These are phyloP conservation scores for Bassia scoparia DNA, from an alignment of 148 eudicot genomes.

Conservation along the genomic window DNA sequence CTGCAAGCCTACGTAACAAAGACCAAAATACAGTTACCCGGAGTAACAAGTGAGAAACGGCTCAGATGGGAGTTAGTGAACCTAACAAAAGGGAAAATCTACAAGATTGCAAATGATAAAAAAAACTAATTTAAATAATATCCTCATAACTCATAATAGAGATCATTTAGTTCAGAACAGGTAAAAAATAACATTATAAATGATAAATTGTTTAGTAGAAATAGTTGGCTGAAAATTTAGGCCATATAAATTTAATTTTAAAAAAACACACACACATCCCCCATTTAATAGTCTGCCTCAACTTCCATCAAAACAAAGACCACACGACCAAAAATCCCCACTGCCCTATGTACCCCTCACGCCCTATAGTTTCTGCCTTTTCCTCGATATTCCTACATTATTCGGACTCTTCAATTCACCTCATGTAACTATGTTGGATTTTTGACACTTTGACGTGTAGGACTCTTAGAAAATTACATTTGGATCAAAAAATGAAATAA, in stretches of 20 bases:
- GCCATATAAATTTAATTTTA: no score
- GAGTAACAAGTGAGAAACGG: background rate
- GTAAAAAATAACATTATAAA: background rate
- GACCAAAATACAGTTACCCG: background rate
- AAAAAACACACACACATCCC: no score
- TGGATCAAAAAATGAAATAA: no score
- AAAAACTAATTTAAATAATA: background rate
- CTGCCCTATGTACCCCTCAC: background rate
- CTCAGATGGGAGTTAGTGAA: background rate
- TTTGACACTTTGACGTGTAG: no score
- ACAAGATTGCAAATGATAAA: background rate
- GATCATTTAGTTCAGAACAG: background rate
- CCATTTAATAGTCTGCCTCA: no score
- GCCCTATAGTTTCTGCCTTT: no score
- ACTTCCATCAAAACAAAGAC: background rate
- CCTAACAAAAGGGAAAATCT: background rate
- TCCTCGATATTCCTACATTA: no score
- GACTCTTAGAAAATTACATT: no score
- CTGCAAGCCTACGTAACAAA: constrained; percentile 38
- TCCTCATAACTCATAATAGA: background rate
- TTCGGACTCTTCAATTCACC: no score
- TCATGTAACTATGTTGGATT: no score
- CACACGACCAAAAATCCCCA: background rate
- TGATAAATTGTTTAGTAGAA: background rate
- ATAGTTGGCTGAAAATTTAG: background rate